Base-by-base conservation (phyloP, 2,329 filamentous ascomycete species). In the Cryphonectria japonica region DNA sequence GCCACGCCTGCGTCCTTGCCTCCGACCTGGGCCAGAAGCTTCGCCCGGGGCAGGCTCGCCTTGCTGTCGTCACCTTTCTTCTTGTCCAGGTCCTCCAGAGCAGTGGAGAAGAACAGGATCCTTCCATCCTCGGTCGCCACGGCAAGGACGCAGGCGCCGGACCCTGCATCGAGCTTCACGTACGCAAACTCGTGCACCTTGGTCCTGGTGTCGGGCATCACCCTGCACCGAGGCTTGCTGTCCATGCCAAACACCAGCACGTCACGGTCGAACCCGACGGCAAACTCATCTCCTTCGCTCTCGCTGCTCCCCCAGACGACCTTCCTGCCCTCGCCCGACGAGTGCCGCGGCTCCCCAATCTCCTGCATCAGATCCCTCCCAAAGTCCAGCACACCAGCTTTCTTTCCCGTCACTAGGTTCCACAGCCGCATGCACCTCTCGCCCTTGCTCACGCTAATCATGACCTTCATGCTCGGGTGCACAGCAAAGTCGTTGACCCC, bases 371-470 rank as follows among this genome's bases (percentile, higher is more conserved):
- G 86, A 0, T 91, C 88, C 70, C 88, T 86, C 74, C 88, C 88
- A 79, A 98, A 98, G 79, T 93, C 96, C 76, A 99, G 83, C 67
- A 97, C 95, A 41, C 95, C 94, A 0, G 95, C 95, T 83, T 97
- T 98, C 83, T 95, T 97, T 22, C 95, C 96, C 2, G 95, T 98
- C 75, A 98, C 94, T 74, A 99, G 81, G 78, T 99, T 98, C 96
- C 96, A 99, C 74, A 98, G 81, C 74, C 96, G 86, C 93, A 99
- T 97, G 78, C 91, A 94, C 74, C 90, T 91, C 83, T 99, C 96
- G 74, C 94, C 94, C 77, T 92, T 93, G 75, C 93, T 92, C 11
- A 98, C 94, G 76, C 90, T 97, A 72, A 99, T 89, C 93, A 98
- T 97, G 66, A 99, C 85, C 83, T 98, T 98, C 88, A 97, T 93